Evolutionary conservation across 805 yeast genomes (phyloP), one percentile per base, ranked within the genome.

Genomic region (Candida endomychidarum): DNA sequence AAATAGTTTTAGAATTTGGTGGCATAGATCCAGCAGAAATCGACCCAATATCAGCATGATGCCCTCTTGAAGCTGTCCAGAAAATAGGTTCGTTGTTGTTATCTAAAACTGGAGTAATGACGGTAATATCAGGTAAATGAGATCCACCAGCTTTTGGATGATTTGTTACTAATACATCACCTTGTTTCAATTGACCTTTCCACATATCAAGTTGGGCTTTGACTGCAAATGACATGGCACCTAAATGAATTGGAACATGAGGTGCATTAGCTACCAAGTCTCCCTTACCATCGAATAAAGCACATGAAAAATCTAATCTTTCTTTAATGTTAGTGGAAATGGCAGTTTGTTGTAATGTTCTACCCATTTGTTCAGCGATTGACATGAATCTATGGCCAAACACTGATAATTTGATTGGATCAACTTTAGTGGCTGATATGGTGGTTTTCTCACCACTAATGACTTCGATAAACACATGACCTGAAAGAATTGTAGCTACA

Each of bases 11-110:
- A 2, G 96, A 87, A 55, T 84, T 81, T 8, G 96, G 96, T 11
- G 97, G 96, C 89, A 90, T 88, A 0, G 95, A 84, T 1, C 97
- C 97, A 0, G 97, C 96, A 24, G 87, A 64, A 42, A 83, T 78
- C 10, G 96, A 95, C 12, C 98, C 97, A 54, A 91, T 90, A 61
- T 90, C 98, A 5, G 96, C 90, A 63, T 91, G 98, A 63, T 90
- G 98, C 2, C 96, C 97, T 48, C 98, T 73, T 0, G 96, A 83
- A 0, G 97, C 98, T 10, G 87, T 89, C 71, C 87, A 90, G 58
- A 90, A 90, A 19, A 88, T 77, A 24, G 87, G 73, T 5, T 69
- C 75, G 16, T 65, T 70, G 18, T 53, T 45, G 15, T 51, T 44
- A 20, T 70, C 70, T n/a, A 77, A 69, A 1, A 90, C 89, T 0